Base-by-base conservation (phyloP, 768 basidiomycete genomes). In the Panaeolus cyanescens region DNA sequence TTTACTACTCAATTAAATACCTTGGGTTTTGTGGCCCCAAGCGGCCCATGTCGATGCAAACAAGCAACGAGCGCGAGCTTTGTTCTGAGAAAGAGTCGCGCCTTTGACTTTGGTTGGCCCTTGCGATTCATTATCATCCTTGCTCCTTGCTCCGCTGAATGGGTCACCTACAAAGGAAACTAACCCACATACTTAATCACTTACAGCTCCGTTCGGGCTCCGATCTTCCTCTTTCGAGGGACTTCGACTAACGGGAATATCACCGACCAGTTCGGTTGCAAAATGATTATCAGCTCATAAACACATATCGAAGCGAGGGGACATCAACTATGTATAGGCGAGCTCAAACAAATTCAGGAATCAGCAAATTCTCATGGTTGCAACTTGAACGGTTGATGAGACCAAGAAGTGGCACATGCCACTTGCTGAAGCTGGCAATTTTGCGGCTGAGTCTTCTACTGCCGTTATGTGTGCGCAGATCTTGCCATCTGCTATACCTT, bases 391-490 rank as follows among this genome's bases (percentile, higher is more conserved):
- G 45, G 45, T 8, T 28, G 39, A 42, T 42, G 39, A 28, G 25
- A 28, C 25, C 22, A 50, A 28, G 19, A 42, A 22, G 20, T 9
- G 40, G 25, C 45, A 50, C 15, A 22, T 50, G 45, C 45, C 45
- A 50, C 45, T 50, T 15, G 25, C 45, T 50, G 45, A 50, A 12
- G 45, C 45, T 50, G 45, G 7, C 45, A 50, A n/a, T 30, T 12
- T 28, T 25, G 20, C 40, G 20, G 15, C 9, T 28, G 1, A 28
- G 30, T 15, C 53, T 40, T 60, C 59, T 62, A 55, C 45, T 74
- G 71, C 70, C 69, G 68, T 71, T 59, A 68, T 56, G 28, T 32
- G 19, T 60, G 65, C 56, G 45, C 22, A 62, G 68, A 73, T 72
- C 70, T 68, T 61, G 19, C 33, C 32, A 56, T 59, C 40, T 36